A percentile compares a stretch with the other conserved stretches of the same genome.
Evolutionary conservation across 805 yeast species (phyloP).

Genomic region (Clavispora phyllophila): DNA sequence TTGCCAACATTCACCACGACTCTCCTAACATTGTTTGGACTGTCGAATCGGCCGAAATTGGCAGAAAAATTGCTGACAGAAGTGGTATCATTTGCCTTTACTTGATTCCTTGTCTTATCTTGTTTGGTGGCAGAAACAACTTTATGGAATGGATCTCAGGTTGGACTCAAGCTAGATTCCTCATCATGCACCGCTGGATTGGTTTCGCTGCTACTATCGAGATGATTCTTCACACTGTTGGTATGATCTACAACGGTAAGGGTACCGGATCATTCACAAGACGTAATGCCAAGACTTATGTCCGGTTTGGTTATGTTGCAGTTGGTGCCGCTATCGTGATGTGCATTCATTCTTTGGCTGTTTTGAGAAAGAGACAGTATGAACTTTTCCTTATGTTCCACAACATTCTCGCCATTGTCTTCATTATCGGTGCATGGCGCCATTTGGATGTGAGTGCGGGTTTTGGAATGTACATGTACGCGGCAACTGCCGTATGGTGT

Average conservation of each 20-base stretch:
- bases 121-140: conserved; percentile 72
- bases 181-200: conserved; percentile 61
- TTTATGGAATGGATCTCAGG: conserved; percentile 60
- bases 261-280: conserved; percentile 27
- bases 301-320: conserved; percentile 33
- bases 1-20: conserved; percentile 22
- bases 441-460: conserved; percentile 51
- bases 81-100: conserved; percentile 46
- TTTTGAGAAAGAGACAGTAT: conserved; percentile 50
- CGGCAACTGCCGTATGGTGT: conserved; percentile 36
- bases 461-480: conserved; percentile 29
- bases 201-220: conserved; percentile 49
- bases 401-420: conserved; percentile 36
- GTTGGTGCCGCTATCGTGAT: conserved; percentile 34
- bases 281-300: conserved; percentile 26
- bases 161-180: conserved; percentile 56
- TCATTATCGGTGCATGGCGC: conserved; percentile 51
- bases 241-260: conserved; percentile 30
- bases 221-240: conserved; percentile 46
- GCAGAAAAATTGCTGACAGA: conserved; percentile 48
- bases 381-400: conserved; percentile 50
- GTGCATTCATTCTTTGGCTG: conserved; percentile 44
- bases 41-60: conserved; percentile 21
- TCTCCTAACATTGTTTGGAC: conserved; percentile 11
- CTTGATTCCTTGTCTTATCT: conserved; percentile 49